Base-by-base conservation (phyloP, 352 stramenopile genomes). In the Plasmopara muralis region DNA sequence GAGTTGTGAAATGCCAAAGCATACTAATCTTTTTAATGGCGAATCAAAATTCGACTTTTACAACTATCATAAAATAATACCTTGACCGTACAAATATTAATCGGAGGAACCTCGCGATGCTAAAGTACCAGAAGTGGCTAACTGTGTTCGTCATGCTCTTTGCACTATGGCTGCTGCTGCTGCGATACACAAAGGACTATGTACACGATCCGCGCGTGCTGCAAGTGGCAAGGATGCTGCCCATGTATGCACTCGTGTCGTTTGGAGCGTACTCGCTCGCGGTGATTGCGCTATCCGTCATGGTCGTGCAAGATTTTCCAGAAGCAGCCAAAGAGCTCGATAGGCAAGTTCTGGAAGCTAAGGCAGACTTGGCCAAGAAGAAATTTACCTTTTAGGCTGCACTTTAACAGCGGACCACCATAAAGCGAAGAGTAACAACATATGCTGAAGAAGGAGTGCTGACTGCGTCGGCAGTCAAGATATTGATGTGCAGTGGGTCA, bases 101-200 rank as follows among this genome's bases (percentile, higher is more conserved):
- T 3, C 20, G 20, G 20, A 25, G 3, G 20, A 25, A 25, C 12
- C 29, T 45, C 43, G 41, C 15, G 9, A 89, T 87, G 74, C 76
- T 89, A 45, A 89, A 87, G 70, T 89, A 87, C 68, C 78, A 87
- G 61, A 85, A 79, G 66, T 87, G 78, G 75, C 60, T 89, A 31
- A 50, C 34, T 33, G 66, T 63, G 1, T 70, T 84, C 46, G 57
- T 75, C 31, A 50, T 72, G 16, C 57, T 82, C 49, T 58, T 87
- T 13, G 50, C 63, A 39, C 50, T 78, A 37, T 89, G 78, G 78
- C 56, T 83, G 37, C 31, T 78, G 39, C 62, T 85, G 43, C 63
- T 80, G 46, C 55, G 66, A 43, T 79, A 75, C 37, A 70, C 65
- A 30, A 47, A 60, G 13, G 56, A 66, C 6, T 50, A 50, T 0